Base-by-base conservation (phyloP, 1,139 yeast species). In the Yamadazyma membranifaciens region DNA sequence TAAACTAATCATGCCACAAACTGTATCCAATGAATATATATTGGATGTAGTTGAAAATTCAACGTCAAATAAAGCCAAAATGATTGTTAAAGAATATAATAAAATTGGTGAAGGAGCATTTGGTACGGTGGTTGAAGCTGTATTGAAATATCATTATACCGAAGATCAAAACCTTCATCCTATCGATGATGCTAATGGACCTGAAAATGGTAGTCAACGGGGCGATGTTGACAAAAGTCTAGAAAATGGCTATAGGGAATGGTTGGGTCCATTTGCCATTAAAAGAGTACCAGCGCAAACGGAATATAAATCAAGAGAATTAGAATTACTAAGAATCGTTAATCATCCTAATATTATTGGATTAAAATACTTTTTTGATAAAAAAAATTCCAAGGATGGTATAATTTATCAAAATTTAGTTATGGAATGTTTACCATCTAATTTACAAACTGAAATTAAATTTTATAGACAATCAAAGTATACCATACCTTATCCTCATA, bases 231-330 rank as follows among this genome's bases (percentile, higher is more conserved):
- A 33, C 9, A 15, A 15, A 30, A n/a, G 10, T 14, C 16, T 13
- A 13, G 33, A 17, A 26, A 14, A 20, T 6, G n/a, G 9, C 29
- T 25, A 11, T 22, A 39, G 49, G 35, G 64, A 65, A 24, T 81
- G 87, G 86, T 64, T 80, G 32, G 94, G 94, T 0, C 94, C 94
- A 0, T 85, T 78, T 65, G 94, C 92, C 22, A 84, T 85, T 45
- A 85, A 85, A 54, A 73, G 87, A 52, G 92, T 84, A 1, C 91
- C 91, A 16, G 92, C 92, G 2, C 92, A 85, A 55, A 85, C 92
- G 0, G 94, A 85, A 59, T 85, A 84, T 61, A 85, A 85, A 61
- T 78, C 86, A 40, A 71, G 95, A 60, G 95, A 86, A 60, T 67
- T 86, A 55, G 91, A 83, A 59, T 81, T 85, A 33, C 69, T 86